A percentile compares a stretch with the other conserved stretches of the same genome.
These are phyloP conservation scores for Paraconiothyrium brasiliense DNA, from an alignment of 2,329 filamentous ascomycete genomes.

Conservation along the genomic window DNA sequence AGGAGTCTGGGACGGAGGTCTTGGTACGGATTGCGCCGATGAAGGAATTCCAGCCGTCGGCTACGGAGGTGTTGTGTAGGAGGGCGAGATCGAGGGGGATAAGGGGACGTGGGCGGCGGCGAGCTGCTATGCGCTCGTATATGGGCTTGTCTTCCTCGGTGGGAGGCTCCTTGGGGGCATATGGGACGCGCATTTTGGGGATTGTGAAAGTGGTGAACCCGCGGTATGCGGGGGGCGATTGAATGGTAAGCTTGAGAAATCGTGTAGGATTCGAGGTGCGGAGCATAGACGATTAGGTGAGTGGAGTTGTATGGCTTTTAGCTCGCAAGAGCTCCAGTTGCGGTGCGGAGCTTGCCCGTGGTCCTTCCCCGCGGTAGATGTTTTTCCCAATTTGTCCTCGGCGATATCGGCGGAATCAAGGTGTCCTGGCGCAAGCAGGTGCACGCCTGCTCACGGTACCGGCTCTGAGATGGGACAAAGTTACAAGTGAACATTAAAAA, in stretches of 20 bases:
- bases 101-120: slow-evolving; percentile 61
- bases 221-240: background rate
- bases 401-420: slow-evolving; percentile 16
- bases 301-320: slow-evolving; percentile 17
- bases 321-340: slow-evolving; percentile 12
- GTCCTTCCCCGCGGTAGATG: slow-evolving; percentile 20
- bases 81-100: slow-evolving; percentile 65
- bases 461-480: background rate
- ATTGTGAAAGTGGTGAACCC: slow-evolving; percentile 19
- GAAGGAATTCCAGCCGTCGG: slow-evolving; percentile 69
- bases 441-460: background rate
- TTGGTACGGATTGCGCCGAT: slow-evolving; percentile 65
- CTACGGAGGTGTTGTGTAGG: slow-evolving; percentile 64
- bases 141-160: slow-evolving; percentile 59
- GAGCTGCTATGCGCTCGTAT: slow-evolving; percentile 62
- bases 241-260: background rate
- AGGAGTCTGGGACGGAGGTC: slow-evolving; percentile 57
- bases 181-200: slow-evolving; percentile 63
- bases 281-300: slow-evolving; percentile 11
- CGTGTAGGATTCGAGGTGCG: background rate
- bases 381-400: slow-evolving; percentile 3
- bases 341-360: slow-evolving; percentile 3
- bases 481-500: background rate
- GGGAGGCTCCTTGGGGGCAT: slow-evolving; percentile 60
- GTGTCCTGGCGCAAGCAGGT: background rate